These are phyloP conservation scores for Prototheca wickerhamii DNA, from an alignment of 163 green algal species.

Conservation along the genomic window DNA sequence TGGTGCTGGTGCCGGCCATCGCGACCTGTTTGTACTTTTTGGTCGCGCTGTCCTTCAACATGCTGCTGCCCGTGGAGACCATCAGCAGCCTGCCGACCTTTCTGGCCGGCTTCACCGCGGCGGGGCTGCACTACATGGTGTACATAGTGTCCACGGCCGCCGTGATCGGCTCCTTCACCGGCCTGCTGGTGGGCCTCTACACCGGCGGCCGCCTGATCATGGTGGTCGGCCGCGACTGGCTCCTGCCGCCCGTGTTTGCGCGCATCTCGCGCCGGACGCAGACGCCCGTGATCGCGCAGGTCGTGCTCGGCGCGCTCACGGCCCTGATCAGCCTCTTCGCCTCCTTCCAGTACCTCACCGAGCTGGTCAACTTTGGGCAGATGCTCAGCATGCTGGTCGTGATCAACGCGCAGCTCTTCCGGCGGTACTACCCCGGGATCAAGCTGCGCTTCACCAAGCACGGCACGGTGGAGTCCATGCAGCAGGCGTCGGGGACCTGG, in stretches of 20 bases:
- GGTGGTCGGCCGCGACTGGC: slow-evolving; percentile 21
- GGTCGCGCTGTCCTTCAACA: slow-evolving; percentile 7
- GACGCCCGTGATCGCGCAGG: slow-evolving; percentile 30
- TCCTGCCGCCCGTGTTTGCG: slow-evolving; percentile 28
- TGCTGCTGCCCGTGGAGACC: slow-evolving; percentile 11
- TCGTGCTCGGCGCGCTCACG: slow-evolving; percentile 16
- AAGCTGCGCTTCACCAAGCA: slow-evolving; percentile 27
- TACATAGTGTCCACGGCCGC: slow-evolving; percentile 24
- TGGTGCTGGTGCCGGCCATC: slow-evolving; percentile 13
- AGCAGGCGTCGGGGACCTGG: no score
- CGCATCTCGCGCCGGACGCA: slow-evolving; percentile 21
- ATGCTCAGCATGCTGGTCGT: slow-evolving; percentile 25
- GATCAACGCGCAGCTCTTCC: slow-evolving; percentile 19
- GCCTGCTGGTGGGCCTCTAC: slow-evolving; percentile 21
- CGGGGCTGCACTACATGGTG: slow-evolving; percentile 5
- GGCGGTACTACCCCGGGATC: slow-evolving; percentile 25
- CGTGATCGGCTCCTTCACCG: slow-evolving; percentile 23
- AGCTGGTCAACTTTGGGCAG: slow-evolving; percentile 19
- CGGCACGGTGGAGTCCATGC: slow-evolving; percentile 1
- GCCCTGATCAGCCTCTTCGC: no score
- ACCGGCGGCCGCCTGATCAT: slow-evolving; percentile 23
- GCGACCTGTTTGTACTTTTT: slow-evolving; percentile 13
- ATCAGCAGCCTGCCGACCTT: neutral
- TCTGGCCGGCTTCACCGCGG: neutral
- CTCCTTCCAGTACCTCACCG: no score